Percentiles rank a stretch among this genome's conserved stretches.
phyloP scores from a whole-genome alignment of 2,329 filamentous ascomycete species.

The Ophiostoma sp. region DNA sequence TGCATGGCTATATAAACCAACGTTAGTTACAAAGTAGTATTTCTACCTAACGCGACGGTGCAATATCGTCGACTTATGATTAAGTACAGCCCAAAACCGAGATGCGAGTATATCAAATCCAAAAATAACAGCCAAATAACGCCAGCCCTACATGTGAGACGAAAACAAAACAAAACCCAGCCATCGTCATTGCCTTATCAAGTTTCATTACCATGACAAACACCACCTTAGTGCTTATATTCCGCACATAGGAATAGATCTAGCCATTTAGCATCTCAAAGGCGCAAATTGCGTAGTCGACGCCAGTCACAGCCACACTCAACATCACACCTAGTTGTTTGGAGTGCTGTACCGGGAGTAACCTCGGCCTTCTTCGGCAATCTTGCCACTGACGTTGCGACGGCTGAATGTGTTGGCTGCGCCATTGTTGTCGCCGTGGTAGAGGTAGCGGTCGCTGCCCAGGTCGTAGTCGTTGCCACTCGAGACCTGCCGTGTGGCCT shows the following conservation, averaged over 20 bases:
- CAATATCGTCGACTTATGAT: background rate
- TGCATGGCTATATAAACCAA: background rate
- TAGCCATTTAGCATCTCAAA: background rate
- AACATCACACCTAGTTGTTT: constrained; percentile 14
- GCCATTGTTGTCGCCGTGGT: constrained; percentile 24
- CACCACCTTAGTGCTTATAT: background rate
- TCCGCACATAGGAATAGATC: background rate
- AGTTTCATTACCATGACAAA: constrained; percentile 1
- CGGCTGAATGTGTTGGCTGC: constrained; percentile 35
- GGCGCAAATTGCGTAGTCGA: background rate
- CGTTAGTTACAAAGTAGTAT: background rate
- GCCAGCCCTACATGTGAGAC: background rate
- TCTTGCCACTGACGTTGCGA: constrained; percentile 66
- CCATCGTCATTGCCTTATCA: background rate
- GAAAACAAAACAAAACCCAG: background rate
- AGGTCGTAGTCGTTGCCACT: constrained; percentile 52
- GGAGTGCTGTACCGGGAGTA: constrained; percentile 28
- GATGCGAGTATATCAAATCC: constrained; percentile 1
- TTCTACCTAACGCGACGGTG: background rate
- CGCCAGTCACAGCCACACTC: too few species aligned
- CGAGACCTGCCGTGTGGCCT: constrained; percentile 48
- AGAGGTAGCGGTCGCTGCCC: constrained; percentile 23
- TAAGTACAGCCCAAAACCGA: background rate
- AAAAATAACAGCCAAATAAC: constrained; percentile 5
- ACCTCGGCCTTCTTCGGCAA: constrained; percentile 60